These are phyloP conservation scores for Podospora anserina DNA, from an alignment of 495 filamentous ascomycete genomes.

Conservation along the genomic window DNA sequence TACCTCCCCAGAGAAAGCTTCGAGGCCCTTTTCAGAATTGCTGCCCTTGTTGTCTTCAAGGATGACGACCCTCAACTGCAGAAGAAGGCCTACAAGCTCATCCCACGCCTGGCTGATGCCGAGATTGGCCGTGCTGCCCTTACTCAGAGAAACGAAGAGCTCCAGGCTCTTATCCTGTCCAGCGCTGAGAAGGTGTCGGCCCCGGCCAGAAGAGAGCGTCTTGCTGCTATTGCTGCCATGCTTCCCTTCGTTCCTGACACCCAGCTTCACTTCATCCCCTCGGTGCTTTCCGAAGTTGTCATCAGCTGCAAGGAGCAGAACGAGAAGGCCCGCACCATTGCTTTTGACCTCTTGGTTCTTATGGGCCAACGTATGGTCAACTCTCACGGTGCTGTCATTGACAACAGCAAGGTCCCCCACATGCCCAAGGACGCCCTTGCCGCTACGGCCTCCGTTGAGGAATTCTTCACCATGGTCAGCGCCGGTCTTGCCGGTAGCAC, in stretches of 20 bases:
- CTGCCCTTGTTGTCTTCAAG: conserved; percentile 71
- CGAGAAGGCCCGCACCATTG: conserved; percentile 81
- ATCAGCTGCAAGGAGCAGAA: conserved; percentile 95
- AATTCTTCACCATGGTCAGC: conserved; percentile 97
- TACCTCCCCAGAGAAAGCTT: conserved; percentile 86
- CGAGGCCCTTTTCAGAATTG: conserved; percentile 73
- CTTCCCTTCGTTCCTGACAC: conserved; percentile 69
- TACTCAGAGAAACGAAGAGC: conserved; percentile 63
- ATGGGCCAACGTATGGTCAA: conserved; percentile 77
- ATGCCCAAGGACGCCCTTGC: conserved; percentile 78
- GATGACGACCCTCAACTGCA: conserved; percentile 87
- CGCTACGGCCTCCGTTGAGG: conserved; percentile 75
- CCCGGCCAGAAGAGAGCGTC: conserved; percentile 78
- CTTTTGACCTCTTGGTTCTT: conserved; percentile 85
- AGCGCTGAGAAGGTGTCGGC: conserved; percentile 77
- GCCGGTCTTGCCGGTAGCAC: conserved; percentile 87
- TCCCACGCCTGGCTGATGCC: conserved; percentile 81
- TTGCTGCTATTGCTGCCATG: conserved; percentile 74
- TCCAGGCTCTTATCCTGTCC: conserved; percentile 73
- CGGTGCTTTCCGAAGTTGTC: conserved; percentile 87
- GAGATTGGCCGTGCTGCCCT: conserved; percentile 69
- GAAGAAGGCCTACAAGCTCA: conserved; percentile 98
- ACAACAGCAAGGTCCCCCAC: conserved; percentile 78
- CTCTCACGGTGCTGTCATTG: conserved; percentile 65
- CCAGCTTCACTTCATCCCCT: conserved; percentile 87